Conservation (phyloP, 1,139 yeast species). For the Kodamaea fungicola region DNA sequence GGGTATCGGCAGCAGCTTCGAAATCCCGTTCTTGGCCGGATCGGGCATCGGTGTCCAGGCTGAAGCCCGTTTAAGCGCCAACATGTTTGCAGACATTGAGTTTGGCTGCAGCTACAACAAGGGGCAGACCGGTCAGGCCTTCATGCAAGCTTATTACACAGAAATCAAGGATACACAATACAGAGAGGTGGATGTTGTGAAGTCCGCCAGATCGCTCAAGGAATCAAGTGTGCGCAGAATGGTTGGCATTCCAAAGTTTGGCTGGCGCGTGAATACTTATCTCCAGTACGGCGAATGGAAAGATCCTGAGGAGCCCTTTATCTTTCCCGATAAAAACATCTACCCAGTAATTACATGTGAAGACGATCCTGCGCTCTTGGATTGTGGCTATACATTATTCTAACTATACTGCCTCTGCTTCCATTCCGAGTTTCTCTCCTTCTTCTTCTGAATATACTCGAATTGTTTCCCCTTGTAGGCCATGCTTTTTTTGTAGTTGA, state of each 20-base stretch:
- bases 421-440: constrained; percentile 6
- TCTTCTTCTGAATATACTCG: constrained; percentile 10
- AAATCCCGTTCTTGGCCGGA: constrained; percentile 1
- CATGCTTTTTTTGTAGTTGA: constrained; percentile 11
- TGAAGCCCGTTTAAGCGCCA: constrained; percentile 6
- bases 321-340: constrained; percentile 7
- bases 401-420: constrained; percentile 5
- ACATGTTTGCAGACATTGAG: constrained; percentile 10
- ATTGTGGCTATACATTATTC: neutral
- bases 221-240: neutral
- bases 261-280: constrained; percentile 2
- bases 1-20: constrained; percentile 14
- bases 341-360: constrained; percentile 18
- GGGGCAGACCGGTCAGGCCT: constrained; percentile 20
- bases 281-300: constrained; percentile 10
- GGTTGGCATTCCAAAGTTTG: constrained; percentile 1
- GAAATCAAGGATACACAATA: constrained; percentile 12
- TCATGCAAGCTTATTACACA: constrained; percentile 15
- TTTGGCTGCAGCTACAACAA: constrained; percentile 17
- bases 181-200: constrained; percentile 8
- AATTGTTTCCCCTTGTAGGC: constrained; percentile 13
- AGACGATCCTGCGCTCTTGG: constrained; percentile 11
- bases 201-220: too few relatives aligned
- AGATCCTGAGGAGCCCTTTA: constrained; percentile 3
- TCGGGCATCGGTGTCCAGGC: constrained; percentile 5